Conservation (phyloP, 345 rosid genomes). For the Bruguiera sexangula region DNA sequence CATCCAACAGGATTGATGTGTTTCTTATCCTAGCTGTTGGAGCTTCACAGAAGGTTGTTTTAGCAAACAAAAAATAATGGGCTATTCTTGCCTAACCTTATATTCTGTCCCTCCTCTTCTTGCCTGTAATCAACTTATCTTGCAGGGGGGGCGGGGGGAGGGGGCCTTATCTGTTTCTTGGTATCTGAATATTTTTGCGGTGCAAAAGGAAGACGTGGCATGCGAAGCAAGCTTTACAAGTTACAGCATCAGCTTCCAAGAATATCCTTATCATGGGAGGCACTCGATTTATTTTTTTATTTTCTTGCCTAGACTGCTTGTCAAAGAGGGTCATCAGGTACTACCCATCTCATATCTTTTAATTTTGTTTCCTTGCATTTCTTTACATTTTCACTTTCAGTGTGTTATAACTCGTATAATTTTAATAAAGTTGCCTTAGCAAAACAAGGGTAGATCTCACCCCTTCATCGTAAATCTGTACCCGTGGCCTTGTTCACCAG, state of each 20-base stretch:
- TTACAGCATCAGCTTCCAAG: conserved; percentile 69
- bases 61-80: too few relatives aligned
- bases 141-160: too few relatives aligned
- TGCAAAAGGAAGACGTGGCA: conserved; percentile 59
- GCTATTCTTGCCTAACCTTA: neutral
- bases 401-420: too few relatives aligned
- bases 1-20: too few relatives aligned
- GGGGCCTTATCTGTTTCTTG: too few relatives aligned
- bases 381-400: neutral
- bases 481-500: conserved; percentile 93
- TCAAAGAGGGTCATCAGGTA: conserved; percentile 91
- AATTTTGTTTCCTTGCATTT: neutral
- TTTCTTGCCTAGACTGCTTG: conserved; percentile 82
- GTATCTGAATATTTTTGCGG: conserved; percentile 32
- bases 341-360: neutral
- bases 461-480: conserved; percentile 14
- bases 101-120: neutral
- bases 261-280: conserved; percentile 97
- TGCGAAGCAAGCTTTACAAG: conserved; percentile 62
- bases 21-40: too few relatives aligned
- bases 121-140: too few relatives aligned
- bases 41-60: too few relatives aligned
- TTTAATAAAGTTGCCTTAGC: neutral
- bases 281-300: conserved; percentile 74
- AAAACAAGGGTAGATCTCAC: too few relatives aligned